phyloP scores from a whole-genome alignment of 2,329 filamentous ascomycete species.

The Cyclaneusma minus region DNA sequence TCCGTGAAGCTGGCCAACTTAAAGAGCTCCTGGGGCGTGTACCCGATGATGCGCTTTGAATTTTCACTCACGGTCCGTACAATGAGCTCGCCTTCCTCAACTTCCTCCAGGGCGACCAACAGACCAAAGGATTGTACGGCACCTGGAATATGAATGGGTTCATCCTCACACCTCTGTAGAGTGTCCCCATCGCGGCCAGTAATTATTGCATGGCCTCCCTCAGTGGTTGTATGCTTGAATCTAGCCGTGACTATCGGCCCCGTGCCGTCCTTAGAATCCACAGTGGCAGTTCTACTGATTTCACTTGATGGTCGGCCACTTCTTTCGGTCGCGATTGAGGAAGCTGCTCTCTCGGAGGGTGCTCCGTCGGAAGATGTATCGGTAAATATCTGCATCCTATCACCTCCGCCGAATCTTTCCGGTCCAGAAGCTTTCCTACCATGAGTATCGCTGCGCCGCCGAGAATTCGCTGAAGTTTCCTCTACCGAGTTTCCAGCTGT shows the following conservation, averaged over 20 bases:
- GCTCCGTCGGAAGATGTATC: constrained; percentile 12
- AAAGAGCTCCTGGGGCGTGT: constrained; percentile 63
- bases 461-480: background rate
- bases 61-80: constrained; percentile 75
- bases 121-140: constrained; percentile 69
- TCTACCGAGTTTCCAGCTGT: too few species aligned
- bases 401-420: constrained; percentile 6
- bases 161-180: constrained; percentile 73
- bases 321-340: constrained; percentile 4
- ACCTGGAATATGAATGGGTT: constrained; percentile 78
- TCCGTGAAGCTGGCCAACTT: constrained; percentile 62
- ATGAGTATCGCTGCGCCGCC: too few species aligned
- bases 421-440: constrained; percentile 2
- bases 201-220: constrained; percentile 68
- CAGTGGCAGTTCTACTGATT: constrained; percentile 1
- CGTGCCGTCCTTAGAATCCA: constrained; percentile 5
- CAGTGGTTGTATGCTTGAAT: constrained; percentile 64
- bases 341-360: constrained; percentile 5
- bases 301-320: constrained; percentile 2
- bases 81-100: constrained; percentile 47
- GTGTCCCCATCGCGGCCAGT: constrained; percentile 59
- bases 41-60: constrained; percentile 57
- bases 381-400: constrained; percentile 12
- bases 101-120: constrained; percentile 58
- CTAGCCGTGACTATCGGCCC: constrained; percentile 45